Base-by-base conservation (phyloP, 2,329 filamentous ascomycete species). In the Huntiella abstrusa region DNA sequence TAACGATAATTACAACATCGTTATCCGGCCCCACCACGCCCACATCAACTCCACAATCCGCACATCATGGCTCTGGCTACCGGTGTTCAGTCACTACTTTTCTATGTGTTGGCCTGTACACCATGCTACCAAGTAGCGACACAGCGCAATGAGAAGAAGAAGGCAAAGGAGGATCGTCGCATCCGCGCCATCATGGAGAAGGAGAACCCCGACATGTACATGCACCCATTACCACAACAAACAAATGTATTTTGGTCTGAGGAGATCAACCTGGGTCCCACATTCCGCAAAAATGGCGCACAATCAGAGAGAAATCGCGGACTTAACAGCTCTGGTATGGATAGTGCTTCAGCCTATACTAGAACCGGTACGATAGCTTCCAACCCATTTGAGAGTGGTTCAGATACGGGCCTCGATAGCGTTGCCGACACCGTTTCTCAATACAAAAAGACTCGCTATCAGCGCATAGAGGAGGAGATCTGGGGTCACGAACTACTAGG, bases 231-330 rank as follows among this genome's bases (percentile, higher is more conserved):
- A 39, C 83, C 85, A 1, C 91, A 85, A 55, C 80, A 78, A 56
- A 93, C 85, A 22, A 95, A 95, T 56, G 79, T 80, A 10, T 84
- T 83, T 62, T 95, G 87, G 87, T 67, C 72, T 32, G 82, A 91
- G 57, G 87, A 95, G 61, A 92, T 95, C 53, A 69, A 68, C 51
- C 71, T 87, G 62, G 87, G 87, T 0, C 87, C 87, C 2, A 76
- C 74, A 3, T 70, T 82, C 33, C 78, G 77, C 32, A 78, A 78
- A 55, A 71, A 78, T n/a, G 59, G 59, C 40, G 49, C 47, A 13
- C 43, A 57, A 4, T 58, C 60, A 7, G 57, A 60, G 33, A 49
- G 46, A 40, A 45, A 33, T 12, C 41, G 46, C 12, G 35, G 28
- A 13, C 13, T 48, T 19, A 35, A 36, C 16, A 50, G 46, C 13